phyloP scores from a whole-genome alignment of 1,139 yeast species.

The Yamadazyma diddensiae region DNA sequence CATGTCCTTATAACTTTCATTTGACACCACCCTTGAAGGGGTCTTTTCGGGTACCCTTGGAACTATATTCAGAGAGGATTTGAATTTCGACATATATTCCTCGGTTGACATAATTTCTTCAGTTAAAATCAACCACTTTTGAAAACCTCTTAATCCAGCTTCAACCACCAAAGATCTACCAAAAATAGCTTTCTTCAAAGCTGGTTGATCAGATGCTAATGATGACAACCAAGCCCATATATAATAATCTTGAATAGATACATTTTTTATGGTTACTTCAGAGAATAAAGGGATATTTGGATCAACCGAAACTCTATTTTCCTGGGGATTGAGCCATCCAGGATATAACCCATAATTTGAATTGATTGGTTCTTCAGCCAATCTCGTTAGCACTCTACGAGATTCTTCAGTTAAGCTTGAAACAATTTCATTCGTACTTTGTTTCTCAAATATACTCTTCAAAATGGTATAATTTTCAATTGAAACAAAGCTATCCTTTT shows the following conservation, averaged over 20 bases:
- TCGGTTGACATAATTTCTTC: constrained; percentile 57
- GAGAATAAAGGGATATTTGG: constrained; percentile 37
- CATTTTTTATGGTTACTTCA: constrained; percentile 57
- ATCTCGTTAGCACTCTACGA: constrained; percentile 58
- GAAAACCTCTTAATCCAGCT: constrained; percentile 69
- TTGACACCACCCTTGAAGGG: constrained; percentile 13
- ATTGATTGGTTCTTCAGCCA: constrained; percentile 44
- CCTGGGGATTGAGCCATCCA: constrained; percentile 40
- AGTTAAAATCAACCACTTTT: constrained; percentile 80
- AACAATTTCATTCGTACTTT: constrained; percentile 53
- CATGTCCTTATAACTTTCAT: constrained; percentile 22
- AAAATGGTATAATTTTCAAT: constrained; percentile 77
- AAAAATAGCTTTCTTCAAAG: constrained; percentile 60
- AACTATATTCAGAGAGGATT: constrained; percentile 6
- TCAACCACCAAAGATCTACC: constrained; percentile 80
- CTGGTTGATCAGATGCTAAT: constrained; percentile 71
- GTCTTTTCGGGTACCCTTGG: constrained; percentile 14
- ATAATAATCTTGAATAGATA: constrained; percentile 79
- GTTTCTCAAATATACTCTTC: constrained; percentile 67
- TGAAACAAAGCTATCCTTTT: constrained; percentile 66
- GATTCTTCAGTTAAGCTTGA: constrained; percentile 73
- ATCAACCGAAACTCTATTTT: constrained; percentile 13
- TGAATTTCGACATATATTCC: constrained; percentile 31
- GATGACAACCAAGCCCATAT: constrained; percentile 91
- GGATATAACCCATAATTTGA: constrained; percentile 39